Percentiles rank a stretch among this genome's conserved stretches.
Evolutionary conservation across 2,329 filamentous ascomycete genomes (phyloP).

Genomic region (Fusarium musae): DNA sequence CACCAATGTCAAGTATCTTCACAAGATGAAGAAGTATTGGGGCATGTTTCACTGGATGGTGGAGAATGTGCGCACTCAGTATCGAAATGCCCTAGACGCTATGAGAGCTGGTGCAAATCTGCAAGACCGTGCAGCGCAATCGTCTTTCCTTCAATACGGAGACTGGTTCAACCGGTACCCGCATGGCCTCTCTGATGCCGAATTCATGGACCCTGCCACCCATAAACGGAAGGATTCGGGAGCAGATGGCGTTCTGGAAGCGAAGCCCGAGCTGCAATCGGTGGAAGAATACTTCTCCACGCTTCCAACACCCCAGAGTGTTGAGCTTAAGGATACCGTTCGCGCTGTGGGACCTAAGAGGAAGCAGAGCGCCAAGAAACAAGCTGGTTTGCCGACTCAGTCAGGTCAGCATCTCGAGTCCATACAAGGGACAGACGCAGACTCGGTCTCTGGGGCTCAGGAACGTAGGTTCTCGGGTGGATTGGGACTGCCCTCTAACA

Average conservation of each 20-base stretch:
- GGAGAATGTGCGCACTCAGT: constrained; percentile 90
- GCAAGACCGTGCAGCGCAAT: constrained; percentile 59
- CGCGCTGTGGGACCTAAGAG: constrained; percentile 47
- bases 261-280: constrained; percentile 90
- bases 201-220: constrained; percentile 80
- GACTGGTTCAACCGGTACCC: constrained; percentile 98
- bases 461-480: constrained; percentile 56
- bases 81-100: constrained; percentile 85
- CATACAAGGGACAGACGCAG: constrained; percentile 28
- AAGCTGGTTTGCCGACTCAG: constrained; percentile 11
- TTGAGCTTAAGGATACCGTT: constrained; percentile 51
- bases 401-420: constrained; percentile 37
- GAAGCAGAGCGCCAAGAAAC: constrained; percentile 53
- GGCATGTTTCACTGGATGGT: constrained; percentile 98
- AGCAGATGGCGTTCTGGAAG: constrained; percentile 88
- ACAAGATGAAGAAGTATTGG: constrained; percentile 97
- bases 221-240: constrained; percentile 78
- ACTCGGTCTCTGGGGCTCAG: constrained; percentile 31
- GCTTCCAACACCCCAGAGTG: constrained; percentile 69
- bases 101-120: constrained; percentile 72
- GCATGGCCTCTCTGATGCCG: constrained; percentile 85
- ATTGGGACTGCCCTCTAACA: constrained; percentile 55
- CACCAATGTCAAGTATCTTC: constrained; percentile 88
- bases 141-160: constrained; percentile 89
- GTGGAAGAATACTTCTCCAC: constrained; percentile 94